Percentiles rank a stretch among this genome's conserved stretches.
These are phyloP conservation scores for Thalia dealbata DNA, from an alignment of 176 grass and related monocot genomes.

Conservation along the genomic window DNA sequence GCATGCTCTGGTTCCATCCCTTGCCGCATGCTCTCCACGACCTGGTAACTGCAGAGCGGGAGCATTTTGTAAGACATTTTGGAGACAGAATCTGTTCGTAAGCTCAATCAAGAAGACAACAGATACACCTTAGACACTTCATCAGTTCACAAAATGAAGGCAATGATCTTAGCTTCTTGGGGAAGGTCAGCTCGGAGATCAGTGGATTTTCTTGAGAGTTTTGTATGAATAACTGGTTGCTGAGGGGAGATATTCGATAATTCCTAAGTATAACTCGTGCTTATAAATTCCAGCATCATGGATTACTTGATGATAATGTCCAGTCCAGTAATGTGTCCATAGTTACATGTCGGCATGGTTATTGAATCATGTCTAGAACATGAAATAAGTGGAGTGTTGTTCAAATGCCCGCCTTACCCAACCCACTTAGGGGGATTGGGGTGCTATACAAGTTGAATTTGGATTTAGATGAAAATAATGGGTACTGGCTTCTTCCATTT, in stretches of 20 bases:
- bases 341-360: too few species aligned
- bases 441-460: too few species aligned
- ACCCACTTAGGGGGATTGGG: too few species aligned
- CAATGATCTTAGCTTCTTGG: background rate
- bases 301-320: too few species aligned
- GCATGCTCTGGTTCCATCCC: slow-evolving; percentile 63
- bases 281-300: background rate
- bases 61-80: background rate
- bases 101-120: slow-evolving; percentile 3
- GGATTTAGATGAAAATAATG: too few species aligned
- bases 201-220: background rate
- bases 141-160: background rate
- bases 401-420: too few species aligned
- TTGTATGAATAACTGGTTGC: background rate
- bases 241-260: background rate
- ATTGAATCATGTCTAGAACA: too few species aligned
- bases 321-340: too few species aligned
- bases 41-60: slow-evolving; percentile 54
- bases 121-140: background rate
- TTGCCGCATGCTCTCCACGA: slow-evolving; percentile 83
- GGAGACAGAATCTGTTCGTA: background rate
- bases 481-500: too few species aligned
- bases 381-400: too few species aligned
- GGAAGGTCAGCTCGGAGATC: background rate
- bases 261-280: background rate